A percentile compares a stretch with the other conserved stretches of the same genome.
These are phyloP conservation scores for Calycina herbarum DNA, from an alignment of 2,329 filamentous ascomycete species.

Conservation along the genomic window DNA sequence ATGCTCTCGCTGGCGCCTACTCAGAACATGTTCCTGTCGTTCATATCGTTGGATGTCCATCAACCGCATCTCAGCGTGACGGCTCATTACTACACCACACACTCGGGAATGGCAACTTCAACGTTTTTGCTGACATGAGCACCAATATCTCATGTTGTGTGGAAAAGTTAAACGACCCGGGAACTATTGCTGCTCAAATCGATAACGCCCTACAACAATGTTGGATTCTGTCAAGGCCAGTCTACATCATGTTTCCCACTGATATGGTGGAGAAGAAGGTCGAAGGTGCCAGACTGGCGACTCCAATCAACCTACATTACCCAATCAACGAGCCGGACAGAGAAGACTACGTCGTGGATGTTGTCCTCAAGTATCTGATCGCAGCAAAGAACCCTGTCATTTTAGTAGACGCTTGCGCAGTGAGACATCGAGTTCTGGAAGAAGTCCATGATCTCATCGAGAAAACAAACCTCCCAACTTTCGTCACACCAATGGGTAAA, in stretches of 20 bases:
- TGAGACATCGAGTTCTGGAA: constrained; percentile 70
- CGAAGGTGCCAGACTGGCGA: constrained; percentile 70
- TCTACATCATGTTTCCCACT: constrained; percentile 81
- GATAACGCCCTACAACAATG: constrained; percentile 76
- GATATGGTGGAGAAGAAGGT: constrained; percentile 78
- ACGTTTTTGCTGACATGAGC: constrained; percentile 80
- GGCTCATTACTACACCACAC: constrained; percentile 64
- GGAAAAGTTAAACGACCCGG: constrained; percentile 68
- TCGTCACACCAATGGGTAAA: constrained; percentile 91
- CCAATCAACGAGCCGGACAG: constrained; percentile 66
- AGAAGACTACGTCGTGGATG: constrained; percentile 81
- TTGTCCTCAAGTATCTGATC: constrained; percentile 71
- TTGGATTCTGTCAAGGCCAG: constrained; percentile 71
- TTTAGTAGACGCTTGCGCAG: constrained; percentile 79
- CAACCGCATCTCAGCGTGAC: constrained; percentile 47
- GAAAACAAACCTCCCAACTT: constrained; percentile 74
- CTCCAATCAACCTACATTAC: constrained; percentile 65
- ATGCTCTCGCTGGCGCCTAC: constrained; percentile 72
- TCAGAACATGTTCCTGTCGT: constrained; percentile 72
- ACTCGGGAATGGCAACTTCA: constrained; percentile 76
- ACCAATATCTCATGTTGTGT: constrained; percentile 66
- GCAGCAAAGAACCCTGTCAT: constrained; percentile 74
- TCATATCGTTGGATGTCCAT: constrained; percentile 58
- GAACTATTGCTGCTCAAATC: constrained; percentile 71
- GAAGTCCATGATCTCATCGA: constrained; percentile 73